Conservation (phyloP, 1,284 basidiomycete species). For the Pyrrhoderma noxium region DNA sequence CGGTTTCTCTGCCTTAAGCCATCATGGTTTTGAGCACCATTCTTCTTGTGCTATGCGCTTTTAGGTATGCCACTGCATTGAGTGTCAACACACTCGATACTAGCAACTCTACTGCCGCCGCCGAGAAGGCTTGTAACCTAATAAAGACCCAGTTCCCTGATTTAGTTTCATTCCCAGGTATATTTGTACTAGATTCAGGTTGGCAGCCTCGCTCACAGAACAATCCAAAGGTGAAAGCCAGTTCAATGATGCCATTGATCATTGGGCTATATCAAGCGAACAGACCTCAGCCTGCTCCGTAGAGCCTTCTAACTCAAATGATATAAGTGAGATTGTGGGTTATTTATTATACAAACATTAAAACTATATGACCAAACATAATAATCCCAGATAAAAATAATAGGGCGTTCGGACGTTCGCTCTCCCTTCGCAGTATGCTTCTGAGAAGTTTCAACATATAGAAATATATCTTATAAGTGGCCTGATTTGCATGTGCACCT, state of each 20-base stretch:
- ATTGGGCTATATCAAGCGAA: conserved; percentile 12
- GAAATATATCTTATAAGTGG: no score
- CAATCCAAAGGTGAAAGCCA: conserved; percentile 9
- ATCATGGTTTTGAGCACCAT: no score
- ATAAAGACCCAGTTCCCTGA: conserved; percentile 7
- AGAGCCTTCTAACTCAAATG: conserved; percentile 10
- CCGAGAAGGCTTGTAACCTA: conserved; percentile 7
- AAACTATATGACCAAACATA: not conserved
- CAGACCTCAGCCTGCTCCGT: conserved; percentile 16
- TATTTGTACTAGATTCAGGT: not conserved
- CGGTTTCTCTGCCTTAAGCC: no score
- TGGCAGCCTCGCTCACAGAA: not conserved
- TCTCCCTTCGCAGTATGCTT: conserved; percentile 17
- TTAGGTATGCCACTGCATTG: no score
- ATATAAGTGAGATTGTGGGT: conserved; percentile 12
- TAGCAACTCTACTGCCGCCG: no score
- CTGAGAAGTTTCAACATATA: no score
- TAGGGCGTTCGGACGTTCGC: conserved; percentile 1
- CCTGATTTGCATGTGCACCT: not conserved
- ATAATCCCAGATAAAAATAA: no score
- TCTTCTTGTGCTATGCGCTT: no score
- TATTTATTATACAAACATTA: not conserved
- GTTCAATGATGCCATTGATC: conserved; percentile 7
- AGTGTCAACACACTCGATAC: no score
- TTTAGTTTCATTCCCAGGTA: conserved; percentile 15